These are phyloP conservation scores for Didymella glomerata DNA, from an alignment of 2,329 filamentous ascomycete genomes.

Conservation along the genomic window DNA sequence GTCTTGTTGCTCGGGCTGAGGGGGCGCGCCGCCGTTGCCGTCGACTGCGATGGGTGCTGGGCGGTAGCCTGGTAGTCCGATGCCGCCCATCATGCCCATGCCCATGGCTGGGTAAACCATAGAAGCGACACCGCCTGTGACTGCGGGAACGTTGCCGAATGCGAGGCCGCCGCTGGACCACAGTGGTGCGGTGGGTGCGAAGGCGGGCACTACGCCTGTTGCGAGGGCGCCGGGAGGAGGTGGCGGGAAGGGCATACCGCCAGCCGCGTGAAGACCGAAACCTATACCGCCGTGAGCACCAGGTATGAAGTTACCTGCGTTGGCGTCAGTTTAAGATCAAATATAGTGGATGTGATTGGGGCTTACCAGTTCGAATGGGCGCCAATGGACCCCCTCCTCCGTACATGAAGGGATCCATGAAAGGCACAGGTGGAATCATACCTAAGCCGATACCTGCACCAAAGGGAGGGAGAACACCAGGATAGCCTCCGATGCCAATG, in stretches of 20 bases:
- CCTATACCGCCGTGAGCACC: conserved; percentile 39
- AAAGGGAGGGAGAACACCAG: conserved; percentile 26
- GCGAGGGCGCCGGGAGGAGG: conserved; percentile 35
- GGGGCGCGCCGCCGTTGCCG: conserved; percentile 29
- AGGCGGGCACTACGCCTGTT: conserved; percentile 32
- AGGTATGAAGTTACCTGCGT: conserved; percentile 33
- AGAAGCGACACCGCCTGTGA: conserved; percentile 13
- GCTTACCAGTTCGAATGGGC: conserved; percentile 31
- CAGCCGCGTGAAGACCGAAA: conserved; percentile 33
- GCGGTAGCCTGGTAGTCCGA: conserved; percentile 21
- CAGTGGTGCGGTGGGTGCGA: conserved; percentile 36
- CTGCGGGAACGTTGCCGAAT: conserved; percentile 35
- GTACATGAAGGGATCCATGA: conserved; percentile 38
- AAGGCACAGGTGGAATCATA: conserved; percentile 35
- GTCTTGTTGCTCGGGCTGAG: conserved; percentile 38
- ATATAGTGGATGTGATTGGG: background rate
- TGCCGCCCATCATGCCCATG: conserved; percentile 20
- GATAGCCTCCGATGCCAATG: conserved; percentile 30
- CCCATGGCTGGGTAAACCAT: conserved; percentile 22
- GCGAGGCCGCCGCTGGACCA: conserved; percentile 34
- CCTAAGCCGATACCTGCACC: conserved; percentile 36
- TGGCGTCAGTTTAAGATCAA: conserved; percentile 25
- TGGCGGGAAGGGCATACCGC: conserved; percentile 37
- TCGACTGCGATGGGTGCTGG: conserved; percentile 37
- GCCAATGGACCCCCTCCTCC: conserved; percentile 37